Evolutionary conservation across 2,329 filamentous ascomycete species (phyloP).

Genomic region (Hypomyces perniciosus): DNA sequence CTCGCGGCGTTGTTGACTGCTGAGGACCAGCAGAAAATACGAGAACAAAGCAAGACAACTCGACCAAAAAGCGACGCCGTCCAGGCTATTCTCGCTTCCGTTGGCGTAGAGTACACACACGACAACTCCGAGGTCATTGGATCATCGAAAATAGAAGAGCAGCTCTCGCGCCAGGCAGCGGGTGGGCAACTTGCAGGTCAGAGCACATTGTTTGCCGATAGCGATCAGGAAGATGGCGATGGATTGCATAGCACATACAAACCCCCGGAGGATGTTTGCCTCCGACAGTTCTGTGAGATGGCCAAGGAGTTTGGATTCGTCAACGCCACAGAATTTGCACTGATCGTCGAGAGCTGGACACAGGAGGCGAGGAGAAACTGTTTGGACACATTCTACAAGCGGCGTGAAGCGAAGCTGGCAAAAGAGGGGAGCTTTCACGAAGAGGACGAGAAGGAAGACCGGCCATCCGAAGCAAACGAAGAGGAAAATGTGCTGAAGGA

Average conservation of each 20-base stretch:
- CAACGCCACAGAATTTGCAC: slow-evolving; percentile 75
- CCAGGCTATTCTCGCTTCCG: slow-evolving; percentile 79
- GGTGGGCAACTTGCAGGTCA: slow-evolving; percentile 41
- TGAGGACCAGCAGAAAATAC: slow-evolving; percentile 38
- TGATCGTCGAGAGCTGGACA: slow-evolving; percentile 86
- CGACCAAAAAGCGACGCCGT: slow-evolving; percentile 63
- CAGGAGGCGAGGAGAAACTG: slow-evolving; percentile 73
- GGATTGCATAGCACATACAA: slow-evolving; percentile 48
- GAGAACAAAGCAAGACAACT: slow-evolving; percentile 29
- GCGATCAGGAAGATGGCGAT: slow-evolving; percentile 25
- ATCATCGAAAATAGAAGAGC: slow-evolving; percentile 83
- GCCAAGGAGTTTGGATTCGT: slow-evolving; percentile 70
- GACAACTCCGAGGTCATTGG: slow-evolving; percentile 95
- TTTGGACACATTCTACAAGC: slow-evolving; percentile 73
- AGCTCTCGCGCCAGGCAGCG: slow-evolving; percentile 70
- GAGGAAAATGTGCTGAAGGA: slow-evolving; percentile 9
- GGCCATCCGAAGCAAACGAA: slow-evolving; percentile 2
- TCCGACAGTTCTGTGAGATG: slow-evolving; percentile 88
- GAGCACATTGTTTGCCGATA: slow-evolving; percentile 54
- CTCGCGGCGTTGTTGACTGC: slow-evolving; percentile 51
- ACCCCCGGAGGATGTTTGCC: slow-evolving; percentile 67
- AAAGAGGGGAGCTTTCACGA: slow-evolving; percentile 19
- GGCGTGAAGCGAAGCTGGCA: slow-evolving; percentile 50
- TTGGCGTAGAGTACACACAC: slow-evolving; percentile 91
- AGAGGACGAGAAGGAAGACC: slow-evolving; percentile 19